Percentiles rank a stretch among this genome's conserved stretches.
These are phyloP conservation scores for Arachis monticola DNA, from an alignment of 331 rosid species.

Conservation along the genomic window DNA sequence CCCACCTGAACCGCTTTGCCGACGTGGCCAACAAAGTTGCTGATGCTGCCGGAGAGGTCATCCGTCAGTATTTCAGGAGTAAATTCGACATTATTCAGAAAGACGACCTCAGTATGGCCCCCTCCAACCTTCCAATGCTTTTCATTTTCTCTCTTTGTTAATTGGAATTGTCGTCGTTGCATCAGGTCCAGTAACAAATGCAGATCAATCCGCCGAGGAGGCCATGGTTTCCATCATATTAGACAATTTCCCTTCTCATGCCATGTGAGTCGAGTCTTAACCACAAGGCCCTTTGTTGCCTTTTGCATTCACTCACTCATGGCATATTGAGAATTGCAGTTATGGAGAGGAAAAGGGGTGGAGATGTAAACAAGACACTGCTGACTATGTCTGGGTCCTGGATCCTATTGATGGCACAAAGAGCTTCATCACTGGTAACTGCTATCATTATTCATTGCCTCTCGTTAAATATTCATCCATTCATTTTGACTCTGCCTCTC, in stretches of 20 bases:
- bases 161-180: not conserved
- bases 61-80: slow-evolving; percentile 71
- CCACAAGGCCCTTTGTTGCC: no score
- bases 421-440: slow-evolving; percentile 89
- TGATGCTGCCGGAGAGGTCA: slow-evolving; percentile 85
- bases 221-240: slow-evolving; percentile 70
- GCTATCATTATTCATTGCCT: not conserved
- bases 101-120: slow-evolving; percentile 64
- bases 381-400: slow-evolving; percentile 94
- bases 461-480: not conserved
- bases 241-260: slow-evolving; percentile 82
- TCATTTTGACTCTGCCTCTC: slow-evolving; percentile 20
- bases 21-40: slow-evolving; percentile 69
- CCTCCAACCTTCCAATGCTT: not conserved
- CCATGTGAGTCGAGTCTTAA: slow-evolving; percentile 52
- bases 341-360: slow-evolving; percentile 96
- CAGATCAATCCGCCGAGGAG: slow-evolving; percentile 91
- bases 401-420: slow-evolving; percentile 98
- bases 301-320: no score
- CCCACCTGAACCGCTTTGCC: slow-evolving; percentile 55
- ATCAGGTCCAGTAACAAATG: slow-evolving; percentile 95
- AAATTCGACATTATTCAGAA: slow-evolving; percentile 78
- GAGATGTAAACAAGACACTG: slow-evolving; percentile 70
- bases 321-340: slow-evolving; percentile 49
- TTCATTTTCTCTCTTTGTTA: no score